Conservation (phyloP, 768 basidiomycete genomes). For the Mycena epipterygia region DNA sequence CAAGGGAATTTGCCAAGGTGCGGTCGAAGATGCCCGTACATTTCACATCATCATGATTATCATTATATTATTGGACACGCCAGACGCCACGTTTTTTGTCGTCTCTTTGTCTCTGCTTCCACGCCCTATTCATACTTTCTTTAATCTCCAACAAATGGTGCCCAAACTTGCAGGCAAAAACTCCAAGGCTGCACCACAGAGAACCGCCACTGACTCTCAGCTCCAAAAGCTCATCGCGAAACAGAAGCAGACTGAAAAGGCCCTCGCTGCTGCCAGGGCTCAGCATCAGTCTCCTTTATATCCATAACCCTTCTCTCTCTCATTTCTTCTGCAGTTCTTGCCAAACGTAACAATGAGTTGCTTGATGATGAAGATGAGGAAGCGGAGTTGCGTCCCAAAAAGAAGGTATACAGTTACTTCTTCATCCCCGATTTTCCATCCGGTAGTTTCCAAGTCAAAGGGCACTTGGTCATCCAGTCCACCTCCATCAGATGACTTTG, state of each 20-base stretch:
- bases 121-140: not conserved
- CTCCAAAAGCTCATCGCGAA: conserved; percentile 3
- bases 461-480: not conserved
- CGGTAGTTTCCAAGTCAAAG: not conserved
- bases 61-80: too few relatives aligned
- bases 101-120: not conserved
- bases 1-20: too few relatives aligned
- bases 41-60: too few relatives aligned
- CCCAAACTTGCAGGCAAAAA: not conserved
- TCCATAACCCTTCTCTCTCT: not conserved
- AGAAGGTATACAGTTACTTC: not conserved
- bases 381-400: not conserved
- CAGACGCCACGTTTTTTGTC: not conserved
- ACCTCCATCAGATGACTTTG: not conserved
- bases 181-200: not conserved
- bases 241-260: not conserved
- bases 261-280: conserved; percentile 1
- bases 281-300: not conserved
- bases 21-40: too few relatives aligned
- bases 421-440: not conserved
- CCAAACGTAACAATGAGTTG: not conserved
- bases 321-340: not conserved
- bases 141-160: not conserved
- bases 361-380: conserved; percentile 7
- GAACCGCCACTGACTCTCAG: not conserved